phyloP scores from a whole-genome alignment of 495 filamentous ascomycete species.

The Penicillium samsonianum region DNA sequence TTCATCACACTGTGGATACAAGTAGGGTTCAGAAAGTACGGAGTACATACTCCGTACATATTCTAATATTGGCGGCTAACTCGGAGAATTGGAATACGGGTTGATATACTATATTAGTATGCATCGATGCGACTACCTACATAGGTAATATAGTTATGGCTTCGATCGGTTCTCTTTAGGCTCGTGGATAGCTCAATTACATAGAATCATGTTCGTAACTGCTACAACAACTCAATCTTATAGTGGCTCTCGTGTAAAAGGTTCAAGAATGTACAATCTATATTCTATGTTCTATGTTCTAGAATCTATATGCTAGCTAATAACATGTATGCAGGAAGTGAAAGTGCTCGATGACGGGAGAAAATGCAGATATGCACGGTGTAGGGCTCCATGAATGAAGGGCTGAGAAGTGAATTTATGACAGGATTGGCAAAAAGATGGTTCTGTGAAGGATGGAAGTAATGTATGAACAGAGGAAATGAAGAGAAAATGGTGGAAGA shows the following conservation, averaged over 20 bases:
- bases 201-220: background rate
- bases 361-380: background rate
- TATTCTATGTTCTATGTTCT: background rate
- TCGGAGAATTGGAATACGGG: background rate
- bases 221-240: background rate
- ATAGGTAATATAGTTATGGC: background rate
- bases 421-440: background rate
- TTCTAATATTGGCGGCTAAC: background rate
- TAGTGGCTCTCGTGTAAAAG: background rate
- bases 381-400: background rate
- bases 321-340: background rate
- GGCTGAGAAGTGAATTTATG: background rate
- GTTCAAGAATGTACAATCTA: background rate
- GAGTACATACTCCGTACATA: too few relatives aligned
- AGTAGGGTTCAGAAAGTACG: background rate
- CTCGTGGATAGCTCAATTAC: too few relatives aligned
- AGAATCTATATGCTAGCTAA: conserved; percentile 2
- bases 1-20: conserved; percentile 4
- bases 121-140: background rate
- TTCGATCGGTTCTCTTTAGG: too few relatives aligned
- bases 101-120: background rate
- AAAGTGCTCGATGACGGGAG: background rate
- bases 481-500: background rate
- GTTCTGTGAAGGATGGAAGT: background rate
- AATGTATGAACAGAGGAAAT: background rate